phyloP scores from a whole-genome alignment of 805 yeast genomes.

The Nakazawaea wyomingensis region DNA sequence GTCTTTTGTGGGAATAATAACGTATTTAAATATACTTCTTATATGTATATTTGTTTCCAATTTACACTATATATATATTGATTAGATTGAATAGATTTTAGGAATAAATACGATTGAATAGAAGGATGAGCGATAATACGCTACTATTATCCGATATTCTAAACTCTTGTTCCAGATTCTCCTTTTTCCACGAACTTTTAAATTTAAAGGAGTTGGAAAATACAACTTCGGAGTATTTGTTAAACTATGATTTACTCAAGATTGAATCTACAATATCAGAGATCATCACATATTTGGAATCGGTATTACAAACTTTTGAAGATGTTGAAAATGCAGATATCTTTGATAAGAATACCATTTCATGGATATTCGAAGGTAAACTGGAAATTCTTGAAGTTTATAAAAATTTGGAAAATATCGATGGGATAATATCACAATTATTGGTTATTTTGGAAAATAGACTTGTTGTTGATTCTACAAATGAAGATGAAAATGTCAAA shows the following conservation, averaged over 20 bases:
- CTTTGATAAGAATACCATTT: constrained; percentile 8
- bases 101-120: neutral
- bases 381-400: constrained; percentile 27
- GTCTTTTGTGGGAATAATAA: too few relatives aligned
- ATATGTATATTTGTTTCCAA: too few relatives aligned
- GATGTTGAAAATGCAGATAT: constrained; percentile 11
- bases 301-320: constrained; percentile 18
- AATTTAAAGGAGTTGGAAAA: constrained; percentile 18
- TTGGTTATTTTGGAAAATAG: constrained; percentile 30
- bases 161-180: constrained; percentile 11
- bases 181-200: constrained; percentile 16
- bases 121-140: constrained; percentile 13
- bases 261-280: constrained; percentile 24
- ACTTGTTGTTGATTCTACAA: constrained; percentile 17
- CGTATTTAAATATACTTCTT: too few relatives aligned
- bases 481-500: constrained; percentile 6
- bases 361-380: constrained; percentile 30
- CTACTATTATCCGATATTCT: constrained; percentile 14
- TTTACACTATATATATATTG: too few relatives aligned
- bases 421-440: constrained; percentile 28
- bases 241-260: constrained; percentile 14
- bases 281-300: constrained; percentile 21
- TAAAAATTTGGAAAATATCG: constrained; percentile 28
- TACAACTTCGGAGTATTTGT: constrained; percentile 9
- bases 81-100: too few relatives aligned